Conservation (phyloP, 139 green algal species). For the Chlorella sp. region DNA sequence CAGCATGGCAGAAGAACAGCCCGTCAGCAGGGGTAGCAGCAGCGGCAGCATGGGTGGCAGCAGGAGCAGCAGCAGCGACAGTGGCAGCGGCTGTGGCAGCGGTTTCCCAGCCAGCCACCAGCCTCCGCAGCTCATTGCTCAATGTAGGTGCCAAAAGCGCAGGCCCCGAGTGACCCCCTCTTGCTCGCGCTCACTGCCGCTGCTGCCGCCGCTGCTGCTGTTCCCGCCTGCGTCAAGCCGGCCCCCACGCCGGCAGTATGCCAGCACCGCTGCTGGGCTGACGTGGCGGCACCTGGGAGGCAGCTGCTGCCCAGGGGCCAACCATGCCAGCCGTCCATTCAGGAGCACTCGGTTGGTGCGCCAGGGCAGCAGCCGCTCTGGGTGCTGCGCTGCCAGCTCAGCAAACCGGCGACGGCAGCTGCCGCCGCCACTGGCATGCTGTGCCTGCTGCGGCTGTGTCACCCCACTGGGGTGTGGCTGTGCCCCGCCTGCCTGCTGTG, state of each 20-base stretch:
- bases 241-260: conserved; percentile 1
- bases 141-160: conserved; percentile 5
- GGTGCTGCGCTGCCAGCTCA: background rate
- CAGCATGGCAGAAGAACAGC: background rate
- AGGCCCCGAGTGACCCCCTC: background rate
- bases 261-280: background rate
- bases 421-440: background rate
- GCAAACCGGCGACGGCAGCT: background rate
- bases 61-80: too few species aligned
- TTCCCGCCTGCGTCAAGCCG: background rate
- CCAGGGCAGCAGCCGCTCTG: conserved; percentile 15
- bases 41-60: too few species aligned
- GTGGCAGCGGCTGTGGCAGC: background rate
- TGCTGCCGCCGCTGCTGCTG: background rate
- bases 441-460: background rate
- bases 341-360: conserved; percentile 13
- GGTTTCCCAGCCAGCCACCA: background rate
- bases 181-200: background rate
- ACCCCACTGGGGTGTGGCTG: background rate
- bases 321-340: background rate
- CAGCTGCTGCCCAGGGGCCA: background rate
- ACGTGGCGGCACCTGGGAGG: background rate
- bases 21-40: background rate
- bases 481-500: background rate
- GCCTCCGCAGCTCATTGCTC: background rate